These are phyloP conservation scores for Orobanche coerulescens DNA, from an alignment of 257 asterid species.

Conservation along the genomic window DNA sequence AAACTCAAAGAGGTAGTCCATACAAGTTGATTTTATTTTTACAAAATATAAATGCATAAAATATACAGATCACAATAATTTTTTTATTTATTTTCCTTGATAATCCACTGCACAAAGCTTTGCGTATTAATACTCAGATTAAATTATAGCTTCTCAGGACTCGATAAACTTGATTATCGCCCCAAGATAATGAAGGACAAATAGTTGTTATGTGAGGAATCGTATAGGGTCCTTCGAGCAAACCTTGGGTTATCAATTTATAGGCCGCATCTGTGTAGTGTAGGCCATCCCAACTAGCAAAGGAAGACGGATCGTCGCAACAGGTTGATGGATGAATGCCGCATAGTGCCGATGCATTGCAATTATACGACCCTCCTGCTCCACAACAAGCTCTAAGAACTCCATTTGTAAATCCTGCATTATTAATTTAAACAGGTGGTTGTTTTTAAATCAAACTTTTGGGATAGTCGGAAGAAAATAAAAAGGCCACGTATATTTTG, in stretches of 20 bases:
- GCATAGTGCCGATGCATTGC: constrained; percentile 15
- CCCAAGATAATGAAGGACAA: constrained; percentile 12
- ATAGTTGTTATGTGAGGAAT: constrained; percentile 24
- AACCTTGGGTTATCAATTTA: constrained; percentile 23
- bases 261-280: constrained; percentile 45
- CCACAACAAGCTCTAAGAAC: constrained; percentile 46
- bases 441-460: too few species aligned
- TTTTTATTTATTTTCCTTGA: too few species aligned
- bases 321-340: constrained; percentile 21
- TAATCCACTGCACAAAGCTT: too few species aligned
- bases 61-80: too few species aligned
- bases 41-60: too few species aligned
- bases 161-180: background rate
- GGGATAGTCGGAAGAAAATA: too few species aligned
- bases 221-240: constrained; percentile 33
- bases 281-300: constrained; percentile 40
- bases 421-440: too few species aligned
- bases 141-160: too few species aligned
- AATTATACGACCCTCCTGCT: constrained; percentile 39
- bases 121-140: too few species aligned
- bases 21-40: too few species aligned
- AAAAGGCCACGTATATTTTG: too few species aligned
- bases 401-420: constrained; percentile 34
- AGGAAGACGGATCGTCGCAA: constrained; percentile 33
- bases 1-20: too few species aligned